phyloP scores from a whole-genome alignment of 345 rosid genomes.

The Rhizophora mangle region DNA sequence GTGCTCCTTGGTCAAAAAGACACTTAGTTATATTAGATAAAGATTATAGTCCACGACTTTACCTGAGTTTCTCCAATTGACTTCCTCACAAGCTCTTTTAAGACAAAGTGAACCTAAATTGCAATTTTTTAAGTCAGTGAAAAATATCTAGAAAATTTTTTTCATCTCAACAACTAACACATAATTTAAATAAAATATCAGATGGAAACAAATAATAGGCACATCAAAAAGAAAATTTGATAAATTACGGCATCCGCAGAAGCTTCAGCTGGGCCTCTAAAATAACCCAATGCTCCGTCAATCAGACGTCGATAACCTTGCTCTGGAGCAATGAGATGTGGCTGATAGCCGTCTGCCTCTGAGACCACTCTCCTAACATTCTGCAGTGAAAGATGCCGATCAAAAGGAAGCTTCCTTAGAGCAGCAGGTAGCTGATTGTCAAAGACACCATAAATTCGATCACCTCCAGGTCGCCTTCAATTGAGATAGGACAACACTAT shows the following conservation, averaged over 20 bases:
- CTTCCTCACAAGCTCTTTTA: slow-evolving; percentile 41
- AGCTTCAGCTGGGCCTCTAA: slow-evolving; percentile 42
- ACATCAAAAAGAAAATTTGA: background rate
- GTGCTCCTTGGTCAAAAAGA: background rate
- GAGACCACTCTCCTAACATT: slow-evolving; percentile 38
- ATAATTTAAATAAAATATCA: background rate
- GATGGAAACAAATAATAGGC: background rate
- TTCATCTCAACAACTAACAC: background rate
- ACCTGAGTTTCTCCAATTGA: slow-evolving; percentile 41
- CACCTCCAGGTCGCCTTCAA: slow-evolving; percentile 40
- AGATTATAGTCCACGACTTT: background rate
- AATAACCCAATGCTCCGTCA: slow-evolving; percentile 31
- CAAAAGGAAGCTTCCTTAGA: slow-evolving; percentile 43
- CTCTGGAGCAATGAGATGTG: slow-evolving; percentile 42
- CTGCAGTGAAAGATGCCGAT: slow-evolving; percentile 36
- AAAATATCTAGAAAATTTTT: background rate
- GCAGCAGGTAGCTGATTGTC: slow-evolving; percentile 48
- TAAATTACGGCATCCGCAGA: slow-evolving; percentile 38
- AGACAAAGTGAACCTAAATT: slow-evolving; percentile 36
- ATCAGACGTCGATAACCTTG: slow-evolving; percentile 41
- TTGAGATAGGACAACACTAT: background rate
- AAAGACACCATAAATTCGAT: slow-evolving; percentile 41
- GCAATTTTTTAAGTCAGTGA: slow-evolving; percentile 2
- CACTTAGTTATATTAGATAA: background rate
- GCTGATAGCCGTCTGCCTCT: slow-evolving; percentile 44